Evolutionary conservation across 495 filamentous ascomycete genomes (phyloP).

Genomic region (Podospora sp.): DNA sequence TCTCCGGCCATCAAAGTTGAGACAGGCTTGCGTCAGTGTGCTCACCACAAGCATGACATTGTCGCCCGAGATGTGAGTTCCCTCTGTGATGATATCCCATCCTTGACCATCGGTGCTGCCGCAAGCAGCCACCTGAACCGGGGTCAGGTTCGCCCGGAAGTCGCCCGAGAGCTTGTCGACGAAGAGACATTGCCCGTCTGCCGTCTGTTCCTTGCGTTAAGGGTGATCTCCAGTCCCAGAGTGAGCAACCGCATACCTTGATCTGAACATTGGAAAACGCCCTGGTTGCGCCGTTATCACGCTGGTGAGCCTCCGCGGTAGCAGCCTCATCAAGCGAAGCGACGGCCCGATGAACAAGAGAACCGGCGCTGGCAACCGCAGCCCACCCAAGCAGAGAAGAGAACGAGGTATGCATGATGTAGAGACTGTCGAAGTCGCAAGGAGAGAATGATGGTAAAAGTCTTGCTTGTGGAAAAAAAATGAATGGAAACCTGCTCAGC

Average conservation of each 20-base stretch:
- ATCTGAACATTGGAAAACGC: conserved; percentile 53
- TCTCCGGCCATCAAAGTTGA: conserved; percentile 57
- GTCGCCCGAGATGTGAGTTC: conserved; percentile 50
- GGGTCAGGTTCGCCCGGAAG: conserved; percentile 60
- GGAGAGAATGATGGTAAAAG: conserved; percentile 5
- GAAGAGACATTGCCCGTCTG: conserved; percentile 55
- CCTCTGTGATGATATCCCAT: conserved; percentile 58
- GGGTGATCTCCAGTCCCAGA: not conserved
- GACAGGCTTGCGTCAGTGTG: conserved; percentile 57
- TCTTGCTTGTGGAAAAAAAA: conserved; percentile 18
- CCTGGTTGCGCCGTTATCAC: conserved; percentile 51
- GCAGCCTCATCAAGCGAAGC: conserved; percentile 48
- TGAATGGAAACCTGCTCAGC: conserved; percentile 41
- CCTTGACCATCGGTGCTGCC: conserved; percentile 51
- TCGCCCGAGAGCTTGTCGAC: conserved; percentile 58
- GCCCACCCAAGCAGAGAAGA: conserved; percentile 32
- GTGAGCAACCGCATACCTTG: conserved; percentile 37
- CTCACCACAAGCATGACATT: conserved; percentile 54
- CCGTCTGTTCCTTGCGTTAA: conserved; percentile 39
- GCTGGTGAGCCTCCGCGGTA: conserved; percentile 53
- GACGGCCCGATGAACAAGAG: conserved; percentile 40
- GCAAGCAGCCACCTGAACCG: conserved; percentile 53
- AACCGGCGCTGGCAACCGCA: conserved; percentile 31
- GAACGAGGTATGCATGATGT: conserved; percentile 31
- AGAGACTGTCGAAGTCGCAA: not conserved